A percentile compares a stretch with the other conserved stretches of the same genome.
Conservation (phyloP, 164 flowering plant species). For the Cinnamomum chago region DNA sequence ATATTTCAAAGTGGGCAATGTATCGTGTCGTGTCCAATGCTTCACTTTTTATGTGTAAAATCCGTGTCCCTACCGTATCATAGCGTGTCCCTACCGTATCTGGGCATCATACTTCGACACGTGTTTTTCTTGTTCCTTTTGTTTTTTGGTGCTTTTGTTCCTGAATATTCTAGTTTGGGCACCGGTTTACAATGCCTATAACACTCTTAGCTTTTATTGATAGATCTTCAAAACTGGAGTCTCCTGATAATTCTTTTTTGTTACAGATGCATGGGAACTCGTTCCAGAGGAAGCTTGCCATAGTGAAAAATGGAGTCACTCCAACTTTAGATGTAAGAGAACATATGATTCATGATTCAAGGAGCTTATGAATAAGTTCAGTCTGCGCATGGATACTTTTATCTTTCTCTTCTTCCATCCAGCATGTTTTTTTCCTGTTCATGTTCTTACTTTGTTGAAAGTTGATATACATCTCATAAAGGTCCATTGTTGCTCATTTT, state of each 20-base stretch:
- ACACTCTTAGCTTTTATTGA: neutral
- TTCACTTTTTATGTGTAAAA: no score
- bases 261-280: slow-evolving; percentile 97
- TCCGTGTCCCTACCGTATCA: no score
- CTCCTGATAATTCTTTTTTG: slow-evolving; percentile 12
- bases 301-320: slow-evolving; percentile 69
- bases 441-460: no score
- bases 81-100: no score
- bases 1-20: no score
- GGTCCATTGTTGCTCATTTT: no score
- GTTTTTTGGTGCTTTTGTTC: no score
- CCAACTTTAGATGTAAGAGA: slow-evolving; percentile 62
- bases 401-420: neutral
- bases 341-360: neutral
- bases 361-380: neutral
- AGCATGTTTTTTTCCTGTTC: neutral
- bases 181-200: neutral
- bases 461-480: no score
- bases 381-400: neutral
- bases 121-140: no score
- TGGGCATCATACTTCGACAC: no score
- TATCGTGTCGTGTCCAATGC: no score
- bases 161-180: neutral
- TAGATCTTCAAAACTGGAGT: neutral
- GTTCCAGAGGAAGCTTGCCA: slow-evolving; percentile 79